A percentile compares a stretch with the other conserved stretches of the same genome.
Evolutionary conservation across 257 asterid species (phyloP).

Genomic region (Apocynum venetum): DNA sequence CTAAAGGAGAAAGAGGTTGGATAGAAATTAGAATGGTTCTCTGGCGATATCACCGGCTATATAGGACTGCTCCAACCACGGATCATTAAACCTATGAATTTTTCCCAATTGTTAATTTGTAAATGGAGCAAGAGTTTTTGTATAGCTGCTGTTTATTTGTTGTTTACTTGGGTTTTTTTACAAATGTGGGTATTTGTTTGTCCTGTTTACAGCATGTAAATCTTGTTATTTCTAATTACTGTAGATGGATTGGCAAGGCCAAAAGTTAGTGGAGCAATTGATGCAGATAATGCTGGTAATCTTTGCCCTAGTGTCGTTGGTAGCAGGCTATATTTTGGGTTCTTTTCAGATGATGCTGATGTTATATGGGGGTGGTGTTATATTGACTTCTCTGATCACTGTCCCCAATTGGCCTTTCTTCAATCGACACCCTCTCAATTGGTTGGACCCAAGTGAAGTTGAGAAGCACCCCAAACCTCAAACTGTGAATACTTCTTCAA

Average conservation of each 20-base stretch:
- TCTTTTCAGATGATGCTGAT: conserved; percentile 24
- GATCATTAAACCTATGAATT: no score
- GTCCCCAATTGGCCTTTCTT: conserved; percentile 30
- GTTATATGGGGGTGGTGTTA: conserved; percentile 20
- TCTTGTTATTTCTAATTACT: neutral
- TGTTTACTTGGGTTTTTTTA: no score
- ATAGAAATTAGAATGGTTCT: no score
- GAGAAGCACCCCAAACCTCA: conserved; percentile 28
- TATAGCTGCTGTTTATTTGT: neutral
- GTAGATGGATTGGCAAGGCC: conserved; percentile 35
- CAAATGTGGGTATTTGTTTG: neutral
- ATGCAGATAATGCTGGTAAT: conserved; percentile 26
- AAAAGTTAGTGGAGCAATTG: conserved; percentile 25
- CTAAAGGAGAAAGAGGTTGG: no score
- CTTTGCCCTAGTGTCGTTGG: conserved; percentile 13
- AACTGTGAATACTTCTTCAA: conserved; percentile 5
- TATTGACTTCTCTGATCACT: conserved; percentile 23
- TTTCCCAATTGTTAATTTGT: neutral
- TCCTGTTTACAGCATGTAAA: neutral
- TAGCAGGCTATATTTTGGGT: conserved; percentile 16
- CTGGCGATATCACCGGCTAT: neutral
- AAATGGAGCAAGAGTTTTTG: no score
- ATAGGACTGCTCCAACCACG: neutral
- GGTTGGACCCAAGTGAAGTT: conserved; percentile 30
- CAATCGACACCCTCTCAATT: conserved; percentile 23